Base-by-base conservation (phyloP, 2,329 filamentous ascomycete genomes). In the Oidium heveae region DNA sequence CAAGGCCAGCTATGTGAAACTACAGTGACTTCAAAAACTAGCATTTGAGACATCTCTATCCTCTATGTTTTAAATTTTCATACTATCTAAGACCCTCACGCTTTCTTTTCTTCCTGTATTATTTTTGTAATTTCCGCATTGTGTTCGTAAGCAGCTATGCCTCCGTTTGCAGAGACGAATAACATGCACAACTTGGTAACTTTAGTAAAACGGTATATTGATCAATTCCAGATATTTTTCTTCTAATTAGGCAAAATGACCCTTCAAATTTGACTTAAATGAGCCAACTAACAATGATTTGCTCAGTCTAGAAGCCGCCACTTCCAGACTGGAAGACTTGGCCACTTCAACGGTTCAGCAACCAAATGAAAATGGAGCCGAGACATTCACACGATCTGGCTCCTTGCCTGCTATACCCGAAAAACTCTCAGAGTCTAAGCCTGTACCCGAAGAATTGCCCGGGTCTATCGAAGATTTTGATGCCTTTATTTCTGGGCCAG, bases 161-260 rank as follows among this genome's bases (percentile, higher is more conserved):
- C 59, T 52, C 55, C 51, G 50, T 60, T 50, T 59, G 88, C 88
- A 83, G 77, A 82, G 60, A 71, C 79, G 58, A 84, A 76, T 70
- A 85, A 87, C 64, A 95, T 96, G 86, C 82, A 96, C 70, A 96
- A 94, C 67, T 72, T 98, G 59, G 93, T 87, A 37, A 98, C 91
- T 55, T 78, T 98, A 64, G 95, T 98, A 72, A 98, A 98, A 77
- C 80, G 91, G 91, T 96, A 77, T 63, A 77, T 70, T 58, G 53
- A 57, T 56, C 55, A 58, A 57, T 57, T 58, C 54, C 52, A 55
- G 58, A 12, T 37, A 54, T 15, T 43, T 52, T 24, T 34, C 44
- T 55, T 57, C 36, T 46, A n/a, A 44, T 41, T 32, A 56, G 54
- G 50, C 50, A 54, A 54, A 46, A 28, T 58, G 55, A 51, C 60